Percentiles rank a stretch among this genome's conserved stretches.
Evolutionary conservation across 352 stramenopile genomes (phyloP).

Genomic region (Nothophytophthora sp.): DNA sequence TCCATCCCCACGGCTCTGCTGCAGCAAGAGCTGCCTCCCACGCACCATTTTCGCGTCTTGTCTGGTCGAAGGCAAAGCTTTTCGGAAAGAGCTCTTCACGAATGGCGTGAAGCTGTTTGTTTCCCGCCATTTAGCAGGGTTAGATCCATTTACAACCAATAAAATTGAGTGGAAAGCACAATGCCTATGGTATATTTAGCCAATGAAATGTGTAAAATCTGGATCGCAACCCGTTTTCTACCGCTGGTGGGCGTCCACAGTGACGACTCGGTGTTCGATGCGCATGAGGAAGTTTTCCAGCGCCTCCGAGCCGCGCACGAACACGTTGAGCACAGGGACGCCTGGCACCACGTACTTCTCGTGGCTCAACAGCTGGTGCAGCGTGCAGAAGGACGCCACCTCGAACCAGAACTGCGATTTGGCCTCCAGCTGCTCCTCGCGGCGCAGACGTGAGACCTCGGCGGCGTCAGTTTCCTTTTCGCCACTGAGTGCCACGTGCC

Average conservation of each 20-base stretch:
- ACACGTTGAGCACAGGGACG: conserved; percentile 84
- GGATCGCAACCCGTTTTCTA: not conserved
- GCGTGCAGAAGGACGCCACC: conserved; percentile 78
- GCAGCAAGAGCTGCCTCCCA: no score
- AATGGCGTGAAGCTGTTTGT: conserved; percentile 12
- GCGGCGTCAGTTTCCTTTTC: conserved; percentile 73
- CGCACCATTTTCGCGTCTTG: conserved; percentile 24
- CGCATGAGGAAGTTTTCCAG: conserved; percentile 66
- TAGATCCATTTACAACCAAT: conserved; percentile 13
- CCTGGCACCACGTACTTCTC: conserved; percentile 82
- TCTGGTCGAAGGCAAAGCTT: no score
- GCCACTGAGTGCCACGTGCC: conserved; percentile 78
- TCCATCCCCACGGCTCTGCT: no score
- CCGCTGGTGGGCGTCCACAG: conserved; percentile 33
- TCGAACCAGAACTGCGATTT: conserved; percentile 82
- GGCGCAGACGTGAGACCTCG: conserved; percentile 58
- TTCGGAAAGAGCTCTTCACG: conserved; percentile 1
- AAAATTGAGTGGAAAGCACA: not conserved
- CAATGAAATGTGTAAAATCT: conserved; percentile 9
- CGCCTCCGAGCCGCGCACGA: conserved; percentile 67
- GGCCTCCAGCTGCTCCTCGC: conserved; percentile 74
- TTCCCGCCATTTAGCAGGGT: conserved; percentile 23
- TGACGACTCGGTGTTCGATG: conserved; percentile 66
- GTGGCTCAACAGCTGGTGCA: conserved; percentile 71
- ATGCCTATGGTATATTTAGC: conserved; percentile 17